Percentiles rank a stretch among this genome's conserved stretches.
phyloP scores from a whole-genome alignment of 805 yeast genomes.

The Ogataea haglerorum region DNA sequence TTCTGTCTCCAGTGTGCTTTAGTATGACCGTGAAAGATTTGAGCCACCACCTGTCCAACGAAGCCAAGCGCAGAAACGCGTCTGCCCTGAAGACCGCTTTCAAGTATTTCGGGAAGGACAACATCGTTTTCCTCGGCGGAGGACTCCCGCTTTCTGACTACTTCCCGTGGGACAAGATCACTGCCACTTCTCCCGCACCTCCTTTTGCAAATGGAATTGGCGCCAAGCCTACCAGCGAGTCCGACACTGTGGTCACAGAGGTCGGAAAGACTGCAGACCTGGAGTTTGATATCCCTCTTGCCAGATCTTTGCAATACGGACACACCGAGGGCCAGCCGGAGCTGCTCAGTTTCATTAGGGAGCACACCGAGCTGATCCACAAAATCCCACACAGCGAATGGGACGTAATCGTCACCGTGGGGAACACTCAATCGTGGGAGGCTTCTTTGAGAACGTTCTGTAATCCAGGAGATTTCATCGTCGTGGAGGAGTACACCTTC shows the following conservation, averaged over 20 bases:
- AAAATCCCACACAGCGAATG: slow-evolving; percentile 60
- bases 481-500: slow-evolving; percentile 76
- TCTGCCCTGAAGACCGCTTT: slow-evolving; percentile 85
- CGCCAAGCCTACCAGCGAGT: slow-evolving; percentile 45
- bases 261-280: slow-evolving; percentile 41
- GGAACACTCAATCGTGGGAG: slow-evolving; percentile 94
- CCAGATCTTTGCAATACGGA: slow-evolving; percentile 92
- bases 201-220: slow-evolving; percentile 80
- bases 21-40: slow-evolving; percentile 59
- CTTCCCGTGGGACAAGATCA: slow-evolving; percentile 84
- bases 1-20: not conserved
- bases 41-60: slow-evolving; percentile 69
- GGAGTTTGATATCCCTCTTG: slow-evolving; percentile 64
- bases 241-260: slow-evolving; percentile 35
- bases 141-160: slow-evolving; percentile 89
- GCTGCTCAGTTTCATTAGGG: slow-evolving; percentile 60
- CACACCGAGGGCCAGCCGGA: slow-evolving; percentile 77
- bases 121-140: slow-evolving; percentile 87
- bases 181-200: slow-evolving; percentile 69
- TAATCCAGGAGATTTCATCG: slow-evolving; percentile 58
- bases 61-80: slow-evolving; percentile 69
- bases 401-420: slow-evolving; percentile 69
- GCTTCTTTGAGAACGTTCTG: slow-evolving; percentile 62
- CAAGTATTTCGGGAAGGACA: slow-evolving; percentile 68
- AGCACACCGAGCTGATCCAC: slow-evolving; percentile 65